phyloP scores from a whole-genome alignment of 306 rosid species.

The Prunus campanulata region DNA sequence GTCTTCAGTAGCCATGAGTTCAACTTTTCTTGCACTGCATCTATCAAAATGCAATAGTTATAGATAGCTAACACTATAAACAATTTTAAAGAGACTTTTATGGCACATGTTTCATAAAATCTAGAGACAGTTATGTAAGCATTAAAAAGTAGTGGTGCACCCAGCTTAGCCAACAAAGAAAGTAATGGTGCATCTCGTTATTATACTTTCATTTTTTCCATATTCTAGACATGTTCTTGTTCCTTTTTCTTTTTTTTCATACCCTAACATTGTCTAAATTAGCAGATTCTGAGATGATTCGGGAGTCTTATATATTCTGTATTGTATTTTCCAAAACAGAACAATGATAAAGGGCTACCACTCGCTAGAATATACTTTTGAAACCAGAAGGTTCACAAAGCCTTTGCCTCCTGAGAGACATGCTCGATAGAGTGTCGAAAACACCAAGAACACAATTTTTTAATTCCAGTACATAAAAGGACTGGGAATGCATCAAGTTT shows the following conservation, averaged over 20 bases:
- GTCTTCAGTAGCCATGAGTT: constrained; percentile 65
- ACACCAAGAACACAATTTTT: not conserved
- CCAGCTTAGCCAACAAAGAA: not conserved
- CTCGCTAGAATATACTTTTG: not conserved
- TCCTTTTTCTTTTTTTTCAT: not conserved
- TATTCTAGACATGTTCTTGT: not conserved
- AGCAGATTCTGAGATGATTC: not conserved
- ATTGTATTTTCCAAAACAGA: not conserved
- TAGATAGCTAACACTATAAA: constrained; percentile 8
- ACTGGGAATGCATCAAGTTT: not conserved
- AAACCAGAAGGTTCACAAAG: not conserved
- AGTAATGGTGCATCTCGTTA: not conserved
- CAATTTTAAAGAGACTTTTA: not conserved
- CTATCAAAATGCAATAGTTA: constrained; percentile 32
- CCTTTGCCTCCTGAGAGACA: not conserved
- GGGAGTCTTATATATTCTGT: not conserved
- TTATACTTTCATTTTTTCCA: not conserved
- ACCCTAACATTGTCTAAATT: not conserved
- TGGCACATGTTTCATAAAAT: not conserved
- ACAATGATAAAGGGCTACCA: no score
- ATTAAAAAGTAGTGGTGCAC: not conserved
- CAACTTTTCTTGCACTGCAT: constrained; percentile 69
- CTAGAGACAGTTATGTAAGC: not conserved
- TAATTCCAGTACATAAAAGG: not conserved
- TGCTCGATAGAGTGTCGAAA: not conserved